Base-by-base conservation (phyloP, 2,329 filamentous ascomycete species). In the Fusarium agapanthi region DNA sequence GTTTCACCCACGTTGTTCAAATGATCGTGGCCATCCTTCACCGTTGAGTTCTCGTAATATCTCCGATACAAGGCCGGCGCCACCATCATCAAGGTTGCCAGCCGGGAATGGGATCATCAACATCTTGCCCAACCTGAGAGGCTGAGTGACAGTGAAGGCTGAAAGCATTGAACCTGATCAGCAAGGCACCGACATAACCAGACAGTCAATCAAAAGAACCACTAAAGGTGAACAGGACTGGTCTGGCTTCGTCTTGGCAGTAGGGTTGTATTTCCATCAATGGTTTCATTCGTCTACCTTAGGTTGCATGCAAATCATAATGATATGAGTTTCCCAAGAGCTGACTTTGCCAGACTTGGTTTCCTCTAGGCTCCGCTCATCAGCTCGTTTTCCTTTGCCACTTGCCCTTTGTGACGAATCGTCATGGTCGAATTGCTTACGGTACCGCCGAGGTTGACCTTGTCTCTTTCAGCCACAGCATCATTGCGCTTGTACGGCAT, bases 21-120 rank as follows among this genome's bases (percentile, higher is more conserved):
- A 48, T 50, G 41, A 58, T 37, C 32, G 26, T 58, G 20, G 41
- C 32, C 35, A 51, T 51, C 26, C 15, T 1, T 0, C 35, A 14
- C 50, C 50, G 35, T 54, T 41, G 34, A 54, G 34, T 54, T 40
- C 34, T 54, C 50, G 24, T 54, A 40, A 65, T 69, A 57, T 59
- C 60, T 28, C 71, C 71, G 71, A 74, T 67, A 50, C 48, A 60
- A 47, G 71, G 64, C 67, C 71, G 64, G 67, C 71, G 71, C 67
- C 64, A 72, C 41, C 41, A n/a, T 28, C 35, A 56, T 40, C 67
- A 72, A 66, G 65, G 69, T 67, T 70, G 65, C 47, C 60, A 67
- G 45, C 57, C 55, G 59, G 53, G 55, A 68, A 40, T 34, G 45
- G 58, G 41, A 61, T 28, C 58, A 47, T 65, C 34, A 47, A 41